Conservation (phyloP, 23 red algal genomes). For the Gracilaria domingensis region DNA sequence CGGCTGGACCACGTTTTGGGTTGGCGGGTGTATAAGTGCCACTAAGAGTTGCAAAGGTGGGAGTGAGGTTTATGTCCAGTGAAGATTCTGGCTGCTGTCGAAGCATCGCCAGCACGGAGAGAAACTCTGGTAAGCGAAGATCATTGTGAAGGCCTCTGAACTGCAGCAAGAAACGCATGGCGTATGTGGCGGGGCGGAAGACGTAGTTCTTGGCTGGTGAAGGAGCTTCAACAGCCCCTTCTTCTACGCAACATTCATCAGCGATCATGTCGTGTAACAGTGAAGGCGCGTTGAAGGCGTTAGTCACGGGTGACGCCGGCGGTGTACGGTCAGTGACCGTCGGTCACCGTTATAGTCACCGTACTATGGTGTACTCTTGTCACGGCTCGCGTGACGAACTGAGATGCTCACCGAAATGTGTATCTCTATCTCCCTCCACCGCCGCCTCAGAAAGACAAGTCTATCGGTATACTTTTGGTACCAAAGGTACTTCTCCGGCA, state of each 20-base stretch:
- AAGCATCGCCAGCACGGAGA: slow-evolving; percentile 50
- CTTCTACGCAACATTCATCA: too few species aligned
- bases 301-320: slow-evolving; percentile 1
- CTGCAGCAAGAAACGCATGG: slow-evolving; percentile 83
- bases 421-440: background rate
- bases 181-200: background rate
- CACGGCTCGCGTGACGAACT: slow-evolving; percentile 6
- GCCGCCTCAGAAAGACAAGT: too few species aligned
- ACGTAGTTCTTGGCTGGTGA: background rate
- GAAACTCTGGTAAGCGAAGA: slow-evolving; percentile 81
- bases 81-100: slow-evolving; percentile 31
- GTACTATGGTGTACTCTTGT: background rate
- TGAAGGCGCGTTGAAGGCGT: too few species aligned
- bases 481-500: background rate
- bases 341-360: too few species aligned
- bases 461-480: too few species aligned
- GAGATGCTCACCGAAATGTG: background rate
- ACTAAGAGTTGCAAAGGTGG: slow-evolving; percentile 20
- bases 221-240: too few species aligned
- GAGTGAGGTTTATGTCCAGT: slow-evolving; percentile 19
- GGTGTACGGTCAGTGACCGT: too few species aligned
- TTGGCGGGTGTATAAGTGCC: slow-evolving; percentile 26
- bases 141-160: slow-evolving; percentile 86
- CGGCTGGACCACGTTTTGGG: slow-evolving; percentile 26
- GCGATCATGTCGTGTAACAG: too few species aligned